phyloP scores from a whole-genome alignment of 2,329 filamentous ascomycete species.

The Claviceps pusilla region DNA sequence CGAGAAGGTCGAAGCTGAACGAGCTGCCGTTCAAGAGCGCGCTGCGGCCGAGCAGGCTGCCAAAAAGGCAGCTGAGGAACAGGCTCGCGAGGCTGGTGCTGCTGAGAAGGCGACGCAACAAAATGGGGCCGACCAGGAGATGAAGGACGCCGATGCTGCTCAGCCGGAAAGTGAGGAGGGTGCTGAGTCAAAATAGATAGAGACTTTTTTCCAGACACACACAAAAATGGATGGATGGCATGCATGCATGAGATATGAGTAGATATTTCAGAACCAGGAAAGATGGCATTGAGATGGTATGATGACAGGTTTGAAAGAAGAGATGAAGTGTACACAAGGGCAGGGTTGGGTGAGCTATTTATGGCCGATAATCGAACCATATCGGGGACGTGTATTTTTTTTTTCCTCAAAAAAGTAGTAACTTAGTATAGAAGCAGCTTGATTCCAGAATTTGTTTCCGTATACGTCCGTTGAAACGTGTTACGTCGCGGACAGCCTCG shows the following conservation, averaged over 20 bases:
- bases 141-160: slow-evolving; percentile 44
- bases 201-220: neutral
- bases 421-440: neutral
- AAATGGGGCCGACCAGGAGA: slow-evolving; percentile 42
- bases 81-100: slow-evolving; percentile 38
- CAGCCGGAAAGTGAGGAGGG: slow-evolving; percentile 37
- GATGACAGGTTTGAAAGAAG: neutral
- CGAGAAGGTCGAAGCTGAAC: slow-evolving; percentile 82
- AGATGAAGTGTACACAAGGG: neutral
- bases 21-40: slow-evolving; percentile 61
- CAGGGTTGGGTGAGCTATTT: neutral
- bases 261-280: slow-evolving; percentile 3
- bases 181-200: slow-evolving; percentile 20
- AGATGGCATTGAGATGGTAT: neutral
- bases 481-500: too few species aligned
- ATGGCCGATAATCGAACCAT: neutral
- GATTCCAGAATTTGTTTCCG: neutral
- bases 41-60: slow-evolving; percentile 64
- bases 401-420: neutral
- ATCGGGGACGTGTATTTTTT: neutral
- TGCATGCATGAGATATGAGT: slow-evolving; percentile 7
- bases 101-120: slow-evolving; percentile 33
- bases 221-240: neutral
- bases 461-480: too few species aligned
- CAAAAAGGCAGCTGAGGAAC: slow-evolving; percentile 49